phyloP scores from a whole-genome alignment of 1,139 yeast species.

The Pichia cactophila region DNA sequence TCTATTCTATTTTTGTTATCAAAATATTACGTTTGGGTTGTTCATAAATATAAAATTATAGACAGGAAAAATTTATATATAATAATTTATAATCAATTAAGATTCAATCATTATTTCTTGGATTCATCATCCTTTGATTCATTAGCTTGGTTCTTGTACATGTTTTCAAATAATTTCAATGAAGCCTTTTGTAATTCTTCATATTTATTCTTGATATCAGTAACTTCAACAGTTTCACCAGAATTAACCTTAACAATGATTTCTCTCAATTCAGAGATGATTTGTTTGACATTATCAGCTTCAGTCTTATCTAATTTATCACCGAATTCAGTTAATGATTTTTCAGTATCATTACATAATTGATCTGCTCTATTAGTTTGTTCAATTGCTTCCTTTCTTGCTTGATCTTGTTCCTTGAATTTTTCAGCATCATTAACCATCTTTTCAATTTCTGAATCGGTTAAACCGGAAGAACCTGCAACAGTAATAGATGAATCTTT shows the following conservation, averaged over 20 bases:
- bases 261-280: slow-evolving; percentile 77
- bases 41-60: background rate
- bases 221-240: slow-evolving; percentile 76
- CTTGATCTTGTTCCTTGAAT: slow-evolving; percentile 94
- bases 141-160: slow-evolving; percentile 63
- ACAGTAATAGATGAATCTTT: slow-evolving; percentile 98
- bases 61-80: background rate
- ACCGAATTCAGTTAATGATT: slow-evolving; percentile 88
- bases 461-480: slow-evolving; percentile 96
- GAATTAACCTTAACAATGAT: slow-evolving; percentile 88
- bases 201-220: slow-evolving; percentile 84
- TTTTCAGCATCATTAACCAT: slow-evolving; percentile 98
- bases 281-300: slow-evolving; percentile 77
- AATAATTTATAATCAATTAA: background rate
- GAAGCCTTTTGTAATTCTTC: slow-evolving; percentile 92
- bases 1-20: too few species aligned
- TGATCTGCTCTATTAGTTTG: slow-evolving; percentile 96
- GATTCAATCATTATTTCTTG: slow-evolving; percentile 3
- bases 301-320: slow-evolving; percentile 85
- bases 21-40: background rate
- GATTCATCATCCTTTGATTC: slow-evolving; percentile 13
- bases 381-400: slow-evolving; percentile 85
- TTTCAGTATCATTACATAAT: slow-evolving; percentile 93
- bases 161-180: slow-evolving; percentile 88
- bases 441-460: slow-evolving; percentile 94